Evolutionary conservation across 768 basidiomycete species (phyloP), one percentile per base, ranked within the genome.

Genomic region (Pisolithus sp.): DNA sequence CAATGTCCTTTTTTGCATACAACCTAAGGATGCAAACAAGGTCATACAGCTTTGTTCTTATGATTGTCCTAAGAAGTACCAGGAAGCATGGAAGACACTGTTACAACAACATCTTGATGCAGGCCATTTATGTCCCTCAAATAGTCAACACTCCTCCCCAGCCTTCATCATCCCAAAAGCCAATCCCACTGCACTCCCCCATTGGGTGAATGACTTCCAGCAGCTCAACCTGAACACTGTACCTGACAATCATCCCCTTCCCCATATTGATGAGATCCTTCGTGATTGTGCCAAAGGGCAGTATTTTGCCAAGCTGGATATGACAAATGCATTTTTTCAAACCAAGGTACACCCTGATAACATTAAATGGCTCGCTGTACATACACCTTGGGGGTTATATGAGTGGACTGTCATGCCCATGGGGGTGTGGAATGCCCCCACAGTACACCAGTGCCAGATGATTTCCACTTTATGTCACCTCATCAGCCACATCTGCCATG

Each of bases 301-400:
- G 0, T 72, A 30, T 52, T 68, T 71, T 53, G 68, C 57, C 0
- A 69, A 63, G 31, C 62, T 75, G 7, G 71, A 76, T 30, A 72
- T 72, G 64, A 68, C 67, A 2, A 62, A 71, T 47, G 61, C 67
- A 0, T 75, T 73, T 48, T 73, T 71, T 51, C 73, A 73, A 46
- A 72, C 64, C 0, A 38, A 57, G 0, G 50, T 71, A 2, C 57
- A 67, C 31, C 57, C 54, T 7, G 30, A 30, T 9, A 9, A 30
- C 8, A 9, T 30, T 9, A 30, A 30, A 30, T 30, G 30, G 30
- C 8, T 30, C 2, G 30, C 30, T 2, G 8, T 30, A 2, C 30
- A 30, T 9, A 30, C 30, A 6, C 30, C 30, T 30, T 30, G 30
- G 30, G 30, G 30, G 6, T 8, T 30, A 2, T 30, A 30, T 9